phyloP scores from a whole-genome alignment of 2,329 filamentous ascomycete genomes.

The Emericellopsis cladophorae region DNA sequence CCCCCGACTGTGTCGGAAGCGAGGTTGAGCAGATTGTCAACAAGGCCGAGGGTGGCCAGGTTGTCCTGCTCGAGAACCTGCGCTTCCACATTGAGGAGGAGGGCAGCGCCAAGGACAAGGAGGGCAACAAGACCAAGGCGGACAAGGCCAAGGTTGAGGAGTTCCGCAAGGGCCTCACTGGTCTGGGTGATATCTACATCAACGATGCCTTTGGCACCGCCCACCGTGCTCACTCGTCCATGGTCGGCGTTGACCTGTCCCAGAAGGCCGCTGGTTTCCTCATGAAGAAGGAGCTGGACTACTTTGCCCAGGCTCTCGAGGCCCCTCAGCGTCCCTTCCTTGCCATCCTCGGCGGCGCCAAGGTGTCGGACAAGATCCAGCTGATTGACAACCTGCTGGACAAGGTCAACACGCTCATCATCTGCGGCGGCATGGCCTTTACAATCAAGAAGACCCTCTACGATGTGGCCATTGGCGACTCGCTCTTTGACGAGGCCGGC shows the following conservation, averaged over 20 bases:
- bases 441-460: constrained; percentile 99
- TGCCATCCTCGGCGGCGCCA: constrained; percentile 93
- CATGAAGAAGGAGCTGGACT: constrained; percentile 99
- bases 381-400: constrained; percentile 97
- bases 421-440: constrained; percentile 97
- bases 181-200: constrained; percentile 90
- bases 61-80: constrained; percentile 92
- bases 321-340: constrained; percentile 90
- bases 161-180: constrained; percentile 92
- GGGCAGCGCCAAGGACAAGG: constrained; percentile 84
- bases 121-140: constrained; percentile 96
- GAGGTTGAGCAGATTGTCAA: constrained; percentile 85
- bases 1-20: constrained; percentile 78
- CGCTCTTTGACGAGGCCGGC: constrained; percentile 85
- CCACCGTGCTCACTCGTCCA: constrained; percentile 96
- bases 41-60: constrained; percentile 66
- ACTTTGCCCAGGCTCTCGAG: constrained; percentile 96
- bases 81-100: constrained; percentile 98
- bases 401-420: constrained; percentile 93
- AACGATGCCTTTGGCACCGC: constrained; percentile 99
- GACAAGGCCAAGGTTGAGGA: constrained; percentile 84
- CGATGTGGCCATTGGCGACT: constrained; percentile 78
- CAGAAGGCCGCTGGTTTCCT: constrained; percentile 97
- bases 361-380: constrained; percentile 99
- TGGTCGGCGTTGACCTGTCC: constrained; percentile 92